Percentiles rank a stretch among this genome's conserved stretches.
Evolutionary conservation across 306 rosid species (phyloP).

Genomic region (Astragalus glycyphyllos): DNA sequence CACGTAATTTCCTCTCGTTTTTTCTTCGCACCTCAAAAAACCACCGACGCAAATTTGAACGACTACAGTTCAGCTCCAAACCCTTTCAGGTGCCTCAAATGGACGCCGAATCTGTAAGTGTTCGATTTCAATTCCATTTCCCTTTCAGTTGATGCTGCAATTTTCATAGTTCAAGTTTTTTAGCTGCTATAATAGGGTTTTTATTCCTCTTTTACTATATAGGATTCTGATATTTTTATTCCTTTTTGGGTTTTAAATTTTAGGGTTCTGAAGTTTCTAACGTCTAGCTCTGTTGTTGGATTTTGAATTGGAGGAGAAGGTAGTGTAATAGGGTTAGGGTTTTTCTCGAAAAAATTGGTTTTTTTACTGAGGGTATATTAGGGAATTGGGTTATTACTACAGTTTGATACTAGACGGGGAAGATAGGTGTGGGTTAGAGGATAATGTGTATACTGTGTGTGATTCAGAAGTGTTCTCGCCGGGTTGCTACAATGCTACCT

Average conservation of each 20-base stretch:
- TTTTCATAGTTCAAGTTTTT: constrained; percentile 29
- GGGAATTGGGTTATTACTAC: constrained; percentile 31
- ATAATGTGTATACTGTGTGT: constrained; percentile 99
- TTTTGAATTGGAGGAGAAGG: constrained; percentile 45
- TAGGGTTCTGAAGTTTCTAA: constrained; percentile 73
- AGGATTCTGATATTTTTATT: constrained; percentile 42
- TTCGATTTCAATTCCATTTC: constrained; percentile 33
- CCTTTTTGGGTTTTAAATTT: constrained; percentile 35
- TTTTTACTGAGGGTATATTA: constrained; percentile 13
- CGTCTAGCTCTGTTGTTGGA: constrained; percentile 37
- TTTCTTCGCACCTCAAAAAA: constrained; percentile 27
- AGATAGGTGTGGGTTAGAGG: constrained; percentile 50
- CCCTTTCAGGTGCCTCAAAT: constrained; percentile 39
- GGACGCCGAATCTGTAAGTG: constrained; percentile 60
- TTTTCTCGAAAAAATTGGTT: constrained; percentile 52
- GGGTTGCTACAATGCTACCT: constrained; percentile 99
- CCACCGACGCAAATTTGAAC: constrained; percentile 47
- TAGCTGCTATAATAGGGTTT: constrained; percentile 42
- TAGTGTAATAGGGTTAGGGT: constrained; percentile 57
- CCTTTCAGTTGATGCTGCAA: constrained; percentile 48
- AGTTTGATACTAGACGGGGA: constrained; percentile 32
- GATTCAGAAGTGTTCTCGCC: constrained; percentile 99
- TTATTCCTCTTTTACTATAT: background rate
- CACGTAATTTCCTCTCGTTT: constrained; percentile 48
- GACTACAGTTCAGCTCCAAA: constrained; percentile 44